Base-by-base conservation (phyloP, 306 rosid species). In the Calophaca sinica region DNA sequence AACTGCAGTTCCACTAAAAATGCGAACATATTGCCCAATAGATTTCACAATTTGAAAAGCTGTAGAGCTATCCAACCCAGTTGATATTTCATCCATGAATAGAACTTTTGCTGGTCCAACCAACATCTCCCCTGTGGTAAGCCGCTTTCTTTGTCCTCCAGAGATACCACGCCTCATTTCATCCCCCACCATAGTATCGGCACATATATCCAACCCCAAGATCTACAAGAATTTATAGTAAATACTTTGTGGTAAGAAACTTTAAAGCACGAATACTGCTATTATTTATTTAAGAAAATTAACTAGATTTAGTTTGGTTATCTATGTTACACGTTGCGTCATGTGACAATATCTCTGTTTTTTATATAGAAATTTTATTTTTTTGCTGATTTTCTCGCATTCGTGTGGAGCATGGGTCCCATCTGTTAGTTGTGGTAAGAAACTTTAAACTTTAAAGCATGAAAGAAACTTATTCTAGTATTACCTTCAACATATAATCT, bases 121-220 rank as follows among this genome's bases (percentile, higher is more conserved):
- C 39, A 88, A 55, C 92, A 88, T 88, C 65, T 88, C 92, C 45
- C 88, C 92, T 66, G 91, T 89, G 1, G 98, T 94, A 2, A 94
- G 86, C 5, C 98, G 84, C 78, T 94, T 94, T 79, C 88, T 89
- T 72, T 94, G 89, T 13, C 98, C 98, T 38, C 98, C 98, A 6
- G 98, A 94, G 29, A 94, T 87, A 20, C 98, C 98, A 1, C 98
- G 83, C 70, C 86, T 29, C 94, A 89, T 89, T 9, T 83, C 88
- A 79, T 87, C 84, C 45, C 98, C 98, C 14, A 94, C 91, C 72
- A 88, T 72, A 15, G 88, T 91, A 64, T 94, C 93, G 42, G 97
- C 89, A 79, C 98, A 94, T 9, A 80, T 53, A 58, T 94, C 98
- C 81, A 94, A 78, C 62, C 98, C 98, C 69, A 94, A 80, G 14